phyloP scores from a whole-genome alignment of 164 flowering plant genomes.

The Umbilicus rupestris region DNA sequence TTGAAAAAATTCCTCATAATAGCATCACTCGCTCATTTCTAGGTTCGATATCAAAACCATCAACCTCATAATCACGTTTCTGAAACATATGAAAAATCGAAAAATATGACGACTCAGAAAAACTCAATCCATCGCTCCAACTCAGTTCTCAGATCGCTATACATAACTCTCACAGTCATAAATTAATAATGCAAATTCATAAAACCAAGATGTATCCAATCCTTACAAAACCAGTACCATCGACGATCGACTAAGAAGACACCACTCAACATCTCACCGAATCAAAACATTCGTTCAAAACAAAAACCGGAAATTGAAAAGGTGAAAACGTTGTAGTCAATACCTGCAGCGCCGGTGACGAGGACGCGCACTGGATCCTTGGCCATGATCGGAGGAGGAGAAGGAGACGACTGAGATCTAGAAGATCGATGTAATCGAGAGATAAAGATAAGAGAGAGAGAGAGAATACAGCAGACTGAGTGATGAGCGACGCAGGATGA shows the following conservation, averaged over 20 bases:
- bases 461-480: neutral
- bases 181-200: neutral
- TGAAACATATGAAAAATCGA: neutral
- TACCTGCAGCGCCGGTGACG: constrained; percentile 92
- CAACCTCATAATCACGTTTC: neutral
- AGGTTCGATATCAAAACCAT: neutral
- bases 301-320: neutral
- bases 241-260: neutral
- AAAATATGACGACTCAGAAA: neutral
- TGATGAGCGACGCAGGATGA: neutral
- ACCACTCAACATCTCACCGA: neutral
- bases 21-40: too few species aligned
- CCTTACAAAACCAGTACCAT: neutral
- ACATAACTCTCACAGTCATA: neutral
- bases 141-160: neutral
- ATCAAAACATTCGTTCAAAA: neutral
- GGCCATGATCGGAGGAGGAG: constrained; percentile 37
- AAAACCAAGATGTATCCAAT: neutral
- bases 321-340: neutral
- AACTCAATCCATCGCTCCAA: neutral
- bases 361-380: constrained; percentile 78
- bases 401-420: neutral
- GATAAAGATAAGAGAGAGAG: neutral
- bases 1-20: too few species aligned
- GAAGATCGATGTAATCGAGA: neutral